These are phyloP conservation scores for Vigna trinervia DNA, from an alignment of 306 rosid genomes.

Conservation along the genomic window DNA sequence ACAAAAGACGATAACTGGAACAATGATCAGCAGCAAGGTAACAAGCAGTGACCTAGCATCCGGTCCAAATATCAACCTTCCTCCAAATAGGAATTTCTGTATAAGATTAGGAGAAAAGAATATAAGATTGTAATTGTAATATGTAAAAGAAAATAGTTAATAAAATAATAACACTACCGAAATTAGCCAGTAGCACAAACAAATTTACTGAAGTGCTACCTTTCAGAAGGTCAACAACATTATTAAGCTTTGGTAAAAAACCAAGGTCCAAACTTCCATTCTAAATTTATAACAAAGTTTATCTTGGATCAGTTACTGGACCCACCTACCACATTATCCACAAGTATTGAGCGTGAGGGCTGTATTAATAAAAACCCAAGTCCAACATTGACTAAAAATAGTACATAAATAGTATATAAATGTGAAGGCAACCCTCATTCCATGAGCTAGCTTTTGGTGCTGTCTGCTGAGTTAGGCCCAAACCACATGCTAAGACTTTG, in stretches of 20 bases:
- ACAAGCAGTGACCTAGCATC: constrained; percentile 84
- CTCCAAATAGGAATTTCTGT: constrained; percentile 89
- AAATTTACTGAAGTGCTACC: constrained; percentile 10
- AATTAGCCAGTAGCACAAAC: constrained; percentile 14
- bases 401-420: not conserved
- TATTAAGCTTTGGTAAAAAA: not conserved
- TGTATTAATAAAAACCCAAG: not conserved
- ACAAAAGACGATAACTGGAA: constrained; percentile 77
- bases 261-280: not conserved
- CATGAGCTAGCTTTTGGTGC: not conserved
- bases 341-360: not conserved
- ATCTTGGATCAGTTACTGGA: not conserved
- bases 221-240: constrained; percentile 10
- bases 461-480: not conserved
- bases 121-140: constrained; percentile 23
- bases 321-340: not conserved
- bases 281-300: not conserved
- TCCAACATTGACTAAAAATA: not conserved
- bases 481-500: not conserved
- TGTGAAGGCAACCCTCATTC: not conserved
- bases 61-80: constrained; percentile 94
- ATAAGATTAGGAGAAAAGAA: constrained; percentile 46
- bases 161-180: not conserved
- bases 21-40: constrained; percentile 77
- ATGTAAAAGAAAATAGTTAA: constrained; percentile 12